phyloP scores from a whole-genome alignment of 2,329 filamentous ascomycete species.

The Cadophora sp. region DNA sequence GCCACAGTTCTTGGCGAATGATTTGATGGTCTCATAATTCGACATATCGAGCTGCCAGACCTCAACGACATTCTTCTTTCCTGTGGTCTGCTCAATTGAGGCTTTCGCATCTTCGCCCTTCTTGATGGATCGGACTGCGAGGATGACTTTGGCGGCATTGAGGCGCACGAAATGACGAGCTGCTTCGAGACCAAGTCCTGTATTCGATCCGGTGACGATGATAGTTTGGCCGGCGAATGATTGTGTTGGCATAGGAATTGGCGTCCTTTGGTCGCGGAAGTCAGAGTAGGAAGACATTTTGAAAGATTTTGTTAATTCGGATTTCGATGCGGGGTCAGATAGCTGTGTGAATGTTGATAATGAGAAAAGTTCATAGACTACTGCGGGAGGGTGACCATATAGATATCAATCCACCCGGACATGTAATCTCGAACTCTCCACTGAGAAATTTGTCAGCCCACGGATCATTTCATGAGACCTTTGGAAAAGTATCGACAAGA shows the following conservation, averaged over 20 bases:
- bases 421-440: neutral
- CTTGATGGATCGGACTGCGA: slow-evolving; percentile 47
- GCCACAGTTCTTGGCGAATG: slow-evolving; percentile 20
- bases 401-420: neutral
- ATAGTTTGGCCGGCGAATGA: slow-evolving; percentile 40
- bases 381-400: neutral
- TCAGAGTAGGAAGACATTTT: slow-evolving; percentile 14
- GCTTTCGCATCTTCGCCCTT: slow-evolving; percentile 52
- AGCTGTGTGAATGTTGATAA: neutral
- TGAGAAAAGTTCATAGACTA: neutral
- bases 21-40: slow-evolving; percentile 24
- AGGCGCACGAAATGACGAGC: slow-evolving; percentile 46
- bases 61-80: slow-evolving; percentile 17
- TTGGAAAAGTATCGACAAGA: neutral
- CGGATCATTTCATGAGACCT: neutral
- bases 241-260: slow-evolving; percentile 23
- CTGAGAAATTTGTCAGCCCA: neutral
- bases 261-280: slow-evolving; percentile 5
- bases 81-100: slow-evolving; percentile 40
- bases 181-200: slow-evolving; percentile 49
- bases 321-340: neutral
- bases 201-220: slow-evolving; percentile 46
- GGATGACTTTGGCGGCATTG: slow-evolving; percentile 46
- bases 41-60: slow-evolving; percentile 32
- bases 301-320: neutral